These are phyloP conservation scores for Parmelia sp. DNA, from an alignment of 495 filamentous ascomycete genomes.

Conservation along the genomic window DNA sequence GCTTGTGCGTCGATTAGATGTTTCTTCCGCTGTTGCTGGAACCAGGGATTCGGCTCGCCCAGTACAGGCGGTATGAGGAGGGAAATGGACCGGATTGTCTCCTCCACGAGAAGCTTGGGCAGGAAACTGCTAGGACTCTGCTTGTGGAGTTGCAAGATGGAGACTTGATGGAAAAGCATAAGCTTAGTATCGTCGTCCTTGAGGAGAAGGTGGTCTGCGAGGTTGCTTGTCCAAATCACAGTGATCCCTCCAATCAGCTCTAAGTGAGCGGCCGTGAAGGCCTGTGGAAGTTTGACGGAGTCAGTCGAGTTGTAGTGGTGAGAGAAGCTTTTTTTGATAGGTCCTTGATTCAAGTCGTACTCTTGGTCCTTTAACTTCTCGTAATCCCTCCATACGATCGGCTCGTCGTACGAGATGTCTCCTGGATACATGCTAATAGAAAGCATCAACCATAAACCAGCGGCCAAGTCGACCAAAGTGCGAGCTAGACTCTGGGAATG, in stretches of 20 bases:
- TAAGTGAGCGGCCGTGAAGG: constrained; percentile 20
- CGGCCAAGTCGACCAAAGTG: constrained; percentile 14
- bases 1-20: constrained; percentile 28
- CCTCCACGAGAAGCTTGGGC: constrained; percentile 34
- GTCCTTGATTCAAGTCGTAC: neutral
- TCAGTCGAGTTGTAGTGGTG: neutral
- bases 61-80: constrained; percentile 41
- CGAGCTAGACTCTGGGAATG: neutral
- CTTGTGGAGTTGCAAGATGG: constrained; percentile 16
- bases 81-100: constrained; percentile 42
- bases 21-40: constrained; percentile 22
- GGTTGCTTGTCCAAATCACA: constrained; percentile 40
- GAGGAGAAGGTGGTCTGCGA: constrained; percentile 43
- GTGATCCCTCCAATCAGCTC: constrained; percentile 37
- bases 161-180: constrained; percentile 41
- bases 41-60: constrained; percentile 29
- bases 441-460: constrained; percentile 20
- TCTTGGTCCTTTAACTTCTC: neutral
- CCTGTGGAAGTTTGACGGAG: constrained; percentile 19
- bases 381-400: constrained; percentile 9
- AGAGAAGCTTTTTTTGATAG: constrained; percentile 5
- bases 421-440: constrained; percentile 15
- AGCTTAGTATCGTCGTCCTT: constrained; percentile 37
- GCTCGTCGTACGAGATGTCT: constrained; percentile 22
- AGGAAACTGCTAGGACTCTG: constrained; percentile 15